Evolutionary conservation across 371 early-diverging fungal genomes (phyloP), one percentile per base, ranked within the genome.

Genomic region (Mucor velutinosus): DNA sequence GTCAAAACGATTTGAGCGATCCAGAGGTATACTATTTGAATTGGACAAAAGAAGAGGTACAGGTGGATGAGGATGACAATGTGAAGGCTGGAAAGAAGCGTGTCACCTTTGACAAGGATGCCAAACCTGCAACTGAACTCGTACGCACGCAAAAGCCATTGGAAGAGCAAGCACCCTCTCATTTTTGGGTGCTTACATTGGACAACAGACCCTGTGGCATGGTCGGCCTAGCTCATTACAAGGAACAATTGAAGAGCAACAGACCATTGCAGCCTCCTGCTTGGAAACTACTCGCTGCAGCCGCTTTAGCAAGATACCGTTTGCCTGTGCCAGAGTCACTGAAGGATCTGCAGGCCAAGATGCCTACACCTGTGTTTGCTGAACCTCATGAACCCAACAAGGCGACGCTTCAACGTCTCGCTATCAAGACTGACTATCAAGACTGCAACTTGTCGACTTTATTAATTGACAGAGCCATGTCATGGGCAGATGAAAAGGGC

Each of bases 151-250:
- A 71, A 72, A 77, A 73, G 30, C 74, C 76, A 1, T 58, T 66
- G 11, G 49, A 71, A 4, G 73, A 80, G 35, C 75, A 68, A 15
- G 62, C 62, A 1, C 74, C 81, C n/a, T 75, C 78, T 33, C 79
- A 80, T 65, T 84, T 84, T 61, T 84, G 84, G 84, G 80, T 84
- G 4, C 66, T 84, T 17, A 58, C 71, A 0, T 58, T 80, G 59
- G 77, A 81, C 37, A 74, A 72, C 62, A 65, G 62, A 17, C 60
- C 72, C 3, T 73, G 76, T 65, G 84, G 80, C 27, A 80, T 81
- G 71, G 63, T 81, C 14, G 84, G 76, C 7, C 59, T 83, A 17
- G 81, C 77, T 2, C 71, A 65, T 33, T 74, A 74, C 55, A 49
- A 59, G 15, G 60, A 71, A 21, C 41, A 33, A 11, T n/a, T 77